Percentiles rank a stretch among this genome's conserved stretches.
Conservation (phyloP, 192 early-diverging fungal genomes). For the Backusella parvicylindrica region DNA sequence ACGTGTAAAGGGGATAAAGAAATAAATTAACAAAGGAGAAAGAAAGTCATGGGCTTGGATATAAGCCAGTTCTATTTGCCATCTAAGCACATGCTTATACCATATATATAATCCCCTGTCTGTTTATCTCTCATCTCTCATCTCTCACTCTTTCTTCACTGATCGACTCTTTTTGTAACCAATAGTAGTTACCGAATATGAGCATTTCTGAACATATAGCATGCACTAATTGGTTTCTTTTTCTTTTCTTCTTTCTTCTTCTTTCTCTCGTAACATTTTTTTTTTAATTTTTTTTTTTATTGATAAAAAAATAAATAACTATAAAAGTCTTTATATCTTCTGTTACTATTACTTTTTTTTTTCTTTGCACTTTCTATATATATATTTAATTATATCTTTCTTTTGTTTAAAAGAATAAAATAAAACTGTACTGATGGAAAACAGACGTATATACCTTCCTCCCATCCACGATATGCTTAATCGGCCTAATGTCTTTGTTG, state of each 20-base stretch:
- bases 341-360: background rate
- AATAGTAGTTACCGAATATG: background rate
- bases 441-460: background rate
- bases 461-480: slow-evolving; percentile 13
- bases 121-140: background rate
- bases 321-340: background rate
- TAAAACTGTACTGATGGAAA: slow-evolving; percentile 4
- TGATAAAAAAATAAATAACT: background rate
- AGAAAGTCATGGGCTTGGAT: background rate
- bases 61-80: background rate
- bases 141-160: background rate
- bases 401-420: background rate
- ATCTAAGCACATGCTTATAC: slow-evolving; percentile 5
- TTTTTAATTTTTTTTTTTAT: slow-evolving; percentile 2
- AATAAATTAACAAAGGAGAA: background rate
- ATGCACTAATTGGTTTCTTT: background rate
- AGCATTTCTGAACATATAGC: background rate
- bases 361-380: background rate
- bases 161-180: background rate
- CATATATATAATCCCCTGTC: background rate
- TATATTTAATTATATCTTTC: background rate
- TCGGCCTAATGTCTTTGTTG: background rate
- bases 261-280: background rate
- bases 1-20: background rate
- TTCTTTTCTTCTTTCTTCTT: background rate